phyloP scores from a whole-genome alignment of 2,329 filamentous ascomycete genomes.

The Penicillium sp. region DNA sequence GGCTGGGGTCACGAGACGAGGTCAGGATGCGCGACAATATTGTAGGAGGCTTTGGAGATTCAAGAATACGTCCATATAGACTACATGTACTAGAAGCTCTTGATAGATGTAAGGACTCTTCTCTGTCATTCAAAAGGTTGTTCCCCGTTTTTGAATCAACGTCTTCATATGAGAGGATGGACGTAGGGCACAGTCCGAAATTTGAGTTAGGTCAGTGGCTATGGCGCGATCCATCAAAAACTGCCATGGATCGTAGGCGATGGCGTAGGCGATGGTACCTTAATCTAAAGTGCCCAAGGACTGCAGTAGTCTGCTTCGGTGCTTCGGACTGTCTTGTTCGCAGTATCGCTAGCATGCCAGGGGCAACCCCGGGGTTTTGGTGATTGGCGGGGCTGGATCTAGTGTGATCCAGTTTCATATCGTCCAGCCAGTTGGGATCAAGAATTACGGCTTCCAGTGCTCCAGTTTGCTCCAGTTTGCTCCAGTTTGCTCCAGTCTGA shows the following conservation, averaged over 20 bases:
- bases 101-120: too few species aligned
- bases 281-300: neutral
- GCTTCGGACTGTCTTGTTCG: too few species aligned
- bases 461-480: conserved; percentile 6
- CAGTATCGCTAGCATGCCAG: neutral
- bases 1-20: neutral
- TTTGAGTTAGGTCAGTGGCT: too few species aligned
- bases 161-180: too few species aligned
- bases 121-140: too few species aligned
- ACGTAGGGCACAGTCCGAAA: too few species aligned
- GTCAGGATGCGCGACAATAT: too few species aligned
- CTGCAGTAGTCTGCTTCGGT: too few species aligned
- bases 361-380: conserved; percentile 1
- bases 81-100: too few species aligned
- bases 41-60: too few species aligned
- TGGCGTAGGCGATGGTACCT: neutral
- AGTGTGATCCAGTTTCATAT: neutral
- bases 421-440: neutral
- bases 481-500: conserved; percentile 18
- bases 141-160: too few species aligned
- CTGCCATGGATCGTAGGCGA: neutral
- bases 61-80: too few species aligned
- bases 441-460: neutral
- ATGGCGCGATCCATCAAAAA: neutral
- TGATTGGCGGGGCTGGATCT: conserved; percentile 3